Evolutionary conservation across 371 early-diverging fungal genomes (phyloP).

Genomic region (Lichtheimia ornata): DNA sequence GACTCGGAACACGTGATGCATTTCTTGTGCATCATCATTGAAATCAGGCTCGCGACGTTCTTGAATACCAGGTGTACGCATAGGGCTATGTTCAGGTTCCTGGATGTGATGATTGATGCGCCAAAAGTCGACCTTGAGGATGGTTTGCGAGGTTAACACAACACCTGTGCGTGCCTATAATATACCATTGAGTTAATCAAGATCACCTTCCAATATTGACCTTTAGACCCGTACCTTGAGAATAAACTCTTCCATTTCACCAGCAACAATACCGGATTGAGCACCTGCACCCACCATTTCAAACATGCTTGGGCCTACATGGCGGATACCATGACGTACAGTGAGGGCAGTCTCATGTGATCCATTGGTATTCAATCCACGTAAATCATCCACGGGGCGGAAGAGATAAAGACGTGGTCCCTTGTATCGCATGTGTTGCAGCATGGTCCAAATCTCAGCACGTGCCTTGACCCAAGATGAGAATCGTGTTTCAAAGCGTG

Average conservation of each 20-base stretch:
- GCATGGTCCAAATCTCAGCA: slow-evolving; percentile 64
- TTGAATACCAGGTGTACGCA: background rate
- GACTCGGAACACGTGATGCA: slow-evolving; percentile 38
- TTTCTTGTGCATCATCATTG: slow-evolving; percentile 11
- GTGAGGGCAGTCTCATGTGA: background rate
- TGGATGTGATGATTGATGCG: slow-evolving; percentile 23
- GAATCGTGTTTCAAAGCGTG: slow-evolving; percentile 48
- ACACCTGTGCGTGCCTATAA: slow-evolving; percentile 60
- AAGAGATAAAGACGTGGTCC: slow-evolving; percentile 60
- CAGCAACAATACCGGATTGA: slow-evolving; percentile 34
- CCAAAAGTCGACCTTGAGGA: slow-evolving; percentile 78
- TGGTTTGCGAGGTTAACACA: slow-evolving; percentile 68
- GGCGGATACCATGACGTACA: slow-evolving; percentile 13
- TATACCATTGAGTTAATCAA: background rate
- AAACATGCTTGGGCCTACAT: slow-evolving; percentile 43
- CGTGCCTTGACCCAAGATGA: slow-evolving; percentile 57
- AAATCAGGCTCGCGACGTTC: slow-evolving; percentile 4
- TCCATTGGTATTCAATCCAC: slow-evolving; percentile 26
- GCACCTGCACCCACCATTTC: slow-evolving; percentile 47
- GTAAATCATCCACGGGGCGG: slow-evolving; percentile 70
- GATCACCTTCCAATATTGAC: no score
- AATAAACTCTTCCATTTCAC: slow-evolving; percentile 62
- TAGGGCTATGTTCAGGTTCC: slow-evolving; percentile 8
- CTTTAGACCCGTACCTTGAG: slow-evolving; percentile 46
- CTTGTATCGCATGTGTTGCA: slow-evolving; percentile 53